phyloP scores from a whole-genome alignment of 352 stramenopile genomes.

The Phytophthora ohioensis region DNA sequence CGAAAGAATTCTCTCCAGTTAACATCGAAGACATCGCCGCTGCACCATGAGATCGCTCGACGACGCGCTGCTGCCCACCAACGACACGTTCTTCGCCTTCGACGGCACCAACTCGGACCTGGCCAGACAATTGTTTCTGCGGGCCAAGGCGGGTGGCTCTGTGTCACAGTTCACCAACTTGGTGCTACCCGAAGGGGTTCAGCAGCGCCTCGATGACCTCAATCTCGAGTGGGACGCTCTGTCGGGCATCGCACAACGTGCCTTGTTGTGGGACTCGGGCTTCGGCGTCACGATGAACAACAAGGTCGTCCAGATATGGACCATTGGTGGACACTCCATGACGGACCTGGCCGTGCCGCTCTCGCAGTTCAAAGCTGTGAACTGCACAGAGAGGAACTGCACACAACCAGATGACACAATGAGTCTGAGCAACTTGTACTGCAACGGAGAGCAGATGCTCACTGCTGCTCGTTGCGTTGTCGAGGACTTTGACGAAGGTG shows the following conservation, averaged over 20 bases:
- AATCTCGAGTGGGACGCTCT: constrained; percentile 26
- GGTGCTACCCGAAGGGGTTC: constrained; percentile 5
- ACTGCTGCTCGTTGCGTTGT: constrained; percentile 26
- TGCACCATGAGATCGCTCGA: constrained; percentile 1
- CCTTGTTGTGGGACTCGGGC: constrained; percentile 42
- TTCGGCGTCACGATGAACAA: constrained; percentile 26
- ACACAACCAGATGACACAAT: constrained; percentile 11
- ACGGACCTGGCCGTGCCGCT: constrained; percentile 34
- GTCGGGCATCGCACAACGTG: constrained; percentile 33
- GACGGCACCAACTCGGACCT: constrained; percentile 47
- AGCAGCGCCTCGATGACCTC: constrained; percentile 15
- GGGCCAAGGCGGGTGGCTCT: constrained; percentile 14
- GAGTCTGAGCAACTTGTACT: constrained; percentile 29
- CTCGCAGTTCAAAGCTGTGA: constrained; percentile 22
- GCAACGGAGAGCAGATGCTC: constrained; percentile 38
- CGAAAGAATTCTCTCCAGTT: neutral
- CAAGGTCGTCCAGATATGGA: constrained; percentile 35
- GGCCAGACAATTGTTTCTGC: constrained; percentile 39
- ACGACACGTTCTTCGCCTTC: constrained; percentile 38
- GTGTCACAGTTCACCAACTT: constrained; percentile 9
- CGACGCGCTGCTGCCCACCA: constrained; percentile 22
- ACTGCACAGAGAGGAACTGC: constrained; percentile 30
- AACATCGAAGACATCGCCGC: too few relatives aligned
- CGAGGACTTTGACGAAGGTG: constrained; percentile 7
- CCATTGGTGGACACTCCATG: constrained; percentile 28